These are phyloP conservation scores for Zygotorulaspora chibaensis DNA, from an alignment of 805 yeast species.

Conservation along the genomic window DNA sequence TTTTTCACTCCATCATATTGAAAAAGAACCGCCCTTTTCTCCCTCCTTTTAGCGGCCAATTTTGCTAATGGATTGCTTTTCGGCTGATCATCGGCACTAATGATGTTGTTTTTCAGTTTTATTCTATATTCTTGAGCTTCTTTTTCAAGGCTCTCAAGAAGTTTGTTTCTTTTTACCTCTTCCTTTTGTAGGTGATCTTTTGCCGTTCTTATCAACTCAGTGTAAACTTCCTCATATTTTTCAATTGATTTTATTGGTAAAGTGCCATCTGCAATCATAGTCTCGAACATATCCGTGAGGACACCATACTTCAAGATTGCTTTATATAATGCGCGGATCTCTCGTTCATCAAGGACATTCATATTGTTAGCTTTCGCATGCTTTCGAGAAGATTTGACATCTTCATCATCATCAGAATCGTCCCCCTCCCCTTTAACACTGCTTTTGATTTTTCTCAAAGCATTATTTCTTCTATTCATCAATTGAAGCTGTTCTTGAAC, in stretches of 20 bases:
- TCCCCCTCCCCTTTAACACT: constrained; percentile 40
- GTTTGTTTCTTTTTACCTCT: constrained; percentile 55
- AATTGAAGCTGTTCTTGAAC: constrained; percentile 86
- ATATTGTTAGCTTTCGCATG: constrained; percentile 42
- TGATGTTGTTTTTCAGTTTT: constrained; percentile 37
- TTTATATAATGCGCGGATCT: constrained; percentile 78
- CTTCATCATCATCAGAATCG: constrained; percentile 39
- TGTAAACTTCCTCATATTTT: constrained; percentile 65
- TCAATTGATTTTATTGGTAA: constrained; percentile 81
- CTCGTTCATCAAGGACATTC: constrained; percentile 71
- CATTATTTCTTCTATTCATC: constrained; percentile 76
- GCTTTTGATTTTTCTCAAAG: constrained; percentile 54
- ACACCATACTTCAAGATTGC: constrained; percentile 82
- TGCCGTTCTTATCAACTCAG: constrained; percentile 64
- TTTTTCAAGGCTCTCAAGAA: constrained; percentile 54
- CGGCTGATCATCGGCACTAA: constrained; percentile 31
- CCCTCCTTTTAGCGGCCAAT: constrained; percentile 66
- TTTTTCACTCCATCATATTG: constrained; percentile 84
- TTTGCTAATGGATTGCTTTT: constrained; percentile 46
- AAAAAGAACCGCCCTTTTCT: constrained; percentile 84
- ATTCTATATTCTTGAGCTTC: constrained; percentile 55
- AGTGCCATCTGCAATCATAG: constrained; percentile 83
- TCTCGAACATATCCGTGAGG: constrained; percentile 71
- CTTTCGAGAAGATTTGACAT: constrained; percentile 37
- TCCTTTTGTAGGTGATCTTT: constrained; percentile 58